Base-by-base conservation (phyloP, 352 stramenopile species). In the Pythium folliculosum region DNA sequence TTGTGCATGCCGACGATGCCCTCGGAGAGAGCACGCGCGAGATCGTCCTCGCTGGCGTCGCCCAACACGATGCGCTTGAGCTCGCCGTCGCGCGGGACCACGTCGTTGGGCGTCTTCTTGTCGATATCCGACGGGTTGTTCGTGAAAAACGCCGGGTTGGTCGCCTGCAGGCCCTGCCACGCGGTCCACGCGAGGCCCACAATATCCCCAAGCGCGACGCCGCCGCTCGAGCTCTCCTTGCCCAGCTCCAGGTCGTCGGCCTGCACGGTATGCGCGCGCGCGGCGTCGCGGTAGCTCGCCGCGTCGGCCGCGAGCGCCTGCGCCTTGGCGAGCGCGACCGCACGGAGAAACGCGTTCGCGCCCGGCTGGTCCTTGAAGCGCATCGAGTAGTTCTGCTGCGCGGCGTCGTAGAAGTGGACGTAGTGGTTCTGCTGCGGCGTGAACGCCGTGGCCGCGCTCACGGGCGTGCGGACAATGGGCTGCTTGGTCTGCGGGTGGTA, bases 361-460 rank as follows among this genome's bases (percentile, higher is more conserved):
- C 67, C 64, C 10, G 43, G 47, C 0, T 72, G 73, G 60, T 92
- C 86, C 27, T 84, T 82, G 67, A 94, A 94, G 47, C 84, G 83
- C 83, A 94, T 86, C 22, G 86, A 84, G 69, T 78, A 94, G 71
- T 89, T 87, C 17, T 76, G 60, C 58, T 89, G 80, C 49, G 69
- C 55, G 21, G 62, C 61, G 38, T 86, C 77, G 56, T 85, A 81
- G 57, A 92, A 89, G 65, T 86, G 86, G 14, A 90, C 80, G 66
- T 94, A 92, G 58, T 88, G 63, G 68, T 91, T 81, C 48, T 90
- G 79, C 67, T 94, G 86, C 47, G 81, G 75, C 32, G 81, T 79
- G 63, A 90, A 91, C 21, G 73, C 76, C 27, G 73, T 59, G 22
- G 56, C 50, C 21, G 71, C 23, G n/a, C 65, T 72, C 47, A 92